Percentiles rank a stretch among this genome's conserved stretches.
Evolutionary conservation across 805 yeast species (phyloP).

Genomic region (Starmera quercuum): DNA sequence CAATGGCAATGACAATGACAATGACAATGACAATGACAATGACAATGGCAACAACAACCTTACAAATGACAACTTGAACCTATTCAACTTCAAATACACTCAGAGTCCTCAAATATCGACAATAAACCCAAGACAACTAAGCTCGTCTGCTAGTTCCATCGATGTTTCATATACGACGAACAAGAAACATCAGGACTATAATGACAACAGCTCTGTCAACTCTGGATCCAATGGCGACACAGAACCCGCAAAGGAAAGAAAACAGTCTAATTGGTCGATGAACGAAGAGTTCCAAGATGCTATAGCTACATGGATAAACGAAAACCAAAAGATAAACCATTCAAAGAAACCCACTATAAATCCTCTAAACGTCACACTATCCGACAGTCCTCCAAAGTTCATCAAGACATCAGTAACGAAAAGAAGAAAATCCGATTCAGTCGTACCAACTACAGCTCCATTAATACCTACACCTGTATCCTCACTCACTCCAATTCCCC

Average conservation of each 20-base stretch:
- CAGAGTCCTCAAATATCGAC: not conserved
- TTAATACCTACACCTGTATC: conserved; percentile 2
- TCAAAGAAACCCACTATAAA: not conserved
- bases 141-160: conserved; percentile 1
- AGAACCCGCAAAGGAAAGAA: not conserved
- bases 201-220: not conserved
- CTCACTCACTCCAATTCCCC: not conserved
- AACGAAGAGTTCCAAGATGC: conserved; percentile 20
- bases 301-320: conserved; percentile 18
- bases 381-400: not conserved
- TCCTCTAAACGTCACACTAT: no score
- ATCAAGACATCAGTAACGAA: conserved; percentile 8
- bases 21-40: not conserved
- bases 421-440: conserved; percentile 19
- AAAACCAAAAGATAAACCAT: conserved; percentile 8
- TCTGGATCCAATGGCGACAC: not conserved
- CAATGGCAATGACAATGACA: not conserved
- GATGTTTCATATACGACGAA: not conserved
- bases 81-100: not conserved
- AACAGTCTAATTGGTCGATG: conserved; percentile 15
- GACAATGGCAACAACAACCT: not conserved
- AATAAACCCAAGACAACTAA: conserved; percentile 13
- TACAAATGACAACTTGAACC: not conserved
- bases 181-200: no score
- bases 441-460: conserved; percentile 2